Conservation (phyloP, 1,284 basidiomycete genomes). For the Ustilago cynodontis region DNA sequence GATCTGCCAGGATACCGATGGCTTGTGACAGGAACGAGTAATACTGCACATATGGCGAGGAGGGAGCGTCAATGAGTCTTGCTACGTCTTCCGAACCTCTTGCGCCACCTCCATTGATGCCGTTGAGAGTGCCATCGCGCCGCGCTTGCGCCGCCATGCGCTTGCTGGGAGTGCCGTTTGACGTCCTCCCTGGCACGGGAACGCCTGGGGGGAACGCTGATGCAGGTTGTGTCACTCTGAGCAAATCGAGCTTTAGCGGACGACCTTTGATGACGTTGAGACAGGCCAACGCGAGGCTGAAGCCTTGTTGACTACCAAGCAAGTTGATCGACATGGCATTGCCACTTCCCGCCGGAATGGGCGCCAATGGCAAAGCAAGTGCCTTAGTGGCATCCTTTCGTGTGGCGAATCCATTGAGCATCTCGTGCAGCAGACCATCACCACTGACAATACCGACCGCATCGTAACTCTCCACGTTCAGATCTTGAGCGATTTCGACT, state of each 20-base stretch:
- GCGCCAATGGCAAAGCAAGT: constrained; percentile 81
- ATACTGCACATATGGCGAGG: constrained; percentile 69
- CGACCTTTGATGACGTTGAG: constrained; percentile 89
- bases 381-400: constrained; percentile 79
- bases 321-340: constrained; percentile 84
- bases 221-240: constrained; percentile 79
- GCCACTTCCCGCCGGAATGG: constrained; percentile 88
- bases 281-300: constrained; percentile 74
- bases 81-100: constrained; percentile 42
- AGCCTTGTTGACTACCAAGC: constrained; percentile 70
- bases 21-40: constrained; percentile 90
- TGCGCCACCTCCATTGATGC: constrained; percentile 8
- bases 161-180: constrained; percentile 8
- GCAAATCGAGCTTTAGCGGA: constrained; percentile 81
- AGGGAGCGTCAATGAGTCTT: constrained; percentile 37
- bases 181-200: constrained; percentile 29
- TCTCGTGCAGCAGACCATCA: constrained; percentile 89
- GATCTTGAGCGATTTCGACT: constrained; percentile 76
- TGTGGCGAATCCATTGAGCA: constrained; percentile 89
- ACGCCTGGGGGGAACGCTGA: constrained; percentile 44
- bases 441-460: constrained; percentile 87
- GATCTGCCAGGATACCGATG: constrained; percentile 89
- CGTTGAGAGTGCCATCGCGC: constrained; percentile 18
- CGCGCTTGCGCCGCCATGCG: constrained; percentile 12
- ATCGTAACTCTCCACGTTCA: constrained; percentile 75